These are phyloP conservation scores for Cyclospora cayetanensis DNA, from an alignment of 169 alveolate genomes.

Conservation along the genomic window DNA sequence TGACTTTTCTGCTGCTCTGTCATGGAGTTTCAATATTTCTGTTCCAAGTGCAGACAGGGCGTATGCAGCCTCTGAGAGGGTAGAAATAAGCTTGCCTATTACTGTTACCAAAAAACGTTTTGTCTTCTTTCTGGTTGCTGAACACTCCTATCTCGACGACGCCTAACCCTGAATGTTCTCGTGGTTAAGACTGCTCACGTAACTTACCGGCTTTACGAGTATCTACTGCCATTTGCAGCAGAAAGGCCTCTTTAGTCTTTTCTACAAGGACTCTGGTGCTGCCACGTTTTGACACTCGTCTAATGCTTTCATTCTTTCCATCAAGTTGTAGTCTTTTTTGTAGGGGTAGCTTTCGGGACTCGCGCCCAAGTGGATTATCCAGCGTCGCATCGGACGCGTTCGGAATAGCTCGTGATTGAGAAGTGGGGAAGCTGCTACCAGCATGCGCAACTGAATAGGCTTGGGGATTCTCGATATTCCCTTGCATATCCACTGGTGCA, in stretches of 20 bases:
- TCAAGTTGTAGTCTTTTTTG: no score
- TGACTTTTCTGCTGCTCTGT: constrained; percentile 74
- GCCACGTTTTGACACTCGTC: constrained; percentile 61
- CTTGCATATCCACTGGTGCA: no score
- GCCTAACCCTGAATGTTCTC: neutral
- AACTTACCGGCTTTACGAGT: constrained; percentile 74
- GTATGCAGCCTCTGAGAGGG: neutral
- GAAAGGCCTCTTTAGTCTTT: constrained; percentile 77
- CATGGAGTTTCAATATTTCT: constrained; percentile 79
- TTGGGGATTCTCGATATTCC: no score
- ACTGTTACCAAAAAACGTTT: neutral
- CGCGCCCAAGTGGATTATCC: no score
- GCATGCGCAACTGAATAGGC: no score
- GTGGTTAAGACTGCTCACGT: neutral
- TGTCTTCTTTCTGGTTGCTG: neutral
- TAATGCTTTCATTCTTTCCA: no score
- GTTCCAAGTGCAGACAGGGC: neutral
- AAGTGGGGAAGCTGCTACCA: no score
- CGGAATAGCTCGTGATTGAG: no score
- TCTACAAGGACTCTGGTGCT: constrained; percentile 73
- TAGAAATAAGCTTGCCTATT: neutral
- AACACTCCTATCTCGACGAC: neutral
- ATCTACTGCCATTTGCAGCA: constrained; percentile 76
- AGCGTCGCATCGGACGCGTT: no score
- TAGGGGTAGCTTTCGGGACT: no score